Evolutionary conservation across 2,329 filamentous ascomycete genomes (phyloP).

Genomic region (Bipolaris zeicola): DNA sequence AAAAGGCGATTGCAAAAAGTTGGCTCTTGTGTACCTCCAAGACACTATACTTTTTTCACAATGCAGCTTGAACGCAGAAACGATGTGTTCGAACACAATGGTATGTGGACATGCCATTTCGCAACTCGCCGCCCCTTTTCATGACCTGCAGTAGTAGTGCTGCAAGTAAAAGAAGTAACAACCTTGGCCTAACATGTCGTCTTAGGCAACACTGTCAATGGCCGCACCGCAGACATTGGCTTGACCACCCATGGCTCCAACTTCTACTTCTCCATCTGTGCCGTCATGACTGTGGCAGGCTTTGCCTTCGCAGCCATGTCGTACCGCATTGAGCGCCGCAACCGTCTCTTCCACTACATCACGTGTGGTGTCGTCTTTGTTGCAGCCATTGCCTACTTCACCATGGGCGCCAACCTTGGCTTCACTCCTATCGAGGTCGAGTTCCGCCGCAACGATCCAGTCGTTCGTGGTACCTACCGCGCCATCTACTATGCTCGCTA

Average conservation of each 20-base stretch:
- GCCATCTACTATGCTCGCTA: conserved; percentile 72
- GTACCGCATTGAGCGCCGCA: conserved; percentile 59
- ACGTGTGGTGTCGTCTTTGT: conserved; percentile 64
- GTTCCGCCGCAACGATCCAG: conserved; percentile 55
- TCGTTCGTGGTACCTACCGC: conserved; percentile 59
- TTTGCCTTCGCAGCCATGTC: conserved; percentile 60
- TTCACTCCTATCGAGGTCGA: conserved; percentile 68
- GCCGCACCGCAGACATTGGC: conserved; percentile 57
- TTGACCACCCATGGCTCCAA: conserved; percentile 66
- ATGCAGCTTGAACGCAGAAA: conserved; percentile 24
- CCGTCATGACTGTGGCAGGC: conserved; percentile 62
- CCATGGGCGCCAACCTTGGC: conserved; percentile 70
- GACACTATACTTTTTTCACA: neutral
- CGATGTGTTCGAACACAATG: conserved; percentile 30
- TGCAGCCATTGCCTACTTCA: conserved; percentile 67
- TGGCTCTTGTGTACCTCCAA: neutral
- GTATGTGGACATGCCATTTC: conserved; percentile 9
- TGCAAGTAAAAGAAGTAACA: neutral
- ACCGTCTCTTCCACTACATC: conserved; percentile 69
- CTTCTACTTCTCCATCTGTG: conserved; percentile 67
- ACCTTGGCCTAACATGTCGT: neutral
- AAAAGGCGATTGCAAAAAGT: neutral
- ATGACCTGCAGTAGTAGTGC: neutral
- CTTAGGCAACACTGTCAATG: conserved; percentile 53
- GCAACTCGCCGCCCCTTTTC: neutral